Conservation (phyloP, 768 basidiomycete species). For the Collybia mongolica region DNA sequence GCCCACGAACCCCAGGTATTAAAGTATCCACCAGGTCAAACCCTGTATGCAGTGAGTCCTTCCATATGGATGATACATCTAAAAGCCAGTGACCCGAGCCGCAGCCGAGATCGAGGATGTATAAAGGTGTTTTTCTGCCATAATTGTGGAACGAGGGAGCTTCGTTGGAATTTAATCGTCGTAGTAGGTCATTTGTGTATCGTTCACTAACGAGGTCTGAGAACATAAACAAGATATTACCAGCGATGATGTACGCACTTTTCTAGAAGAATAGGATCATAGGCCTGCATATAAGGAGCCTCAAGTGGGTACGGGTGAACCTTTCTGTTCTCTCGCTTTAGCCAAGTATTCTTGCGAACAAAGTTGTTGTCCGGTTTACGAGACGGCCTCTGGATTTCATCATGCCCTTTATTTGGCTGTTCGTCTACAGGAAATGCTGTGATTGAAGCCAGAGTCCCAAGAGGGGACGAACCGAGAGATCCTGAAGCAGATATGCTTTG, state of each 20-base stretch:
- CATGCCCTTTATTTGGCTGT: background rate
- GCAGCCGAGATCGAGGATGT: constrained; percentile 75
- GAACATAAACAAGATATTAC: constrained; percentile 2
- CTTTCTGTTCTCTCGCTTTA: constrained; percentile 43
- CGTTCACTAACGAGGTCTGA: constrained; percentile 48
- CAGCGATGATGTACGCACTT: constrained; percentile 42
- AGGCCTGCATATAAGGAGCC: constrained; percentile 67
- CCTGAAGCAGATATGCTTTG: constrained; percentile 2
- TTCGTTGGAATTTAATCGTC: constrained; percentile 48
- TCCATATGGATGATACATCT: constrained; percentile 65
- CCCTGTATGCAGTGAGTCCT: constrained; percentile 54
- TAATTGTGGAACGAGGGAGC: constrained; percentile 64
- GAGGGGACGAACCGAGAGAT: background rate
- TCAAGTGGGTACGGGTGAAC: constrained; percentile 51
- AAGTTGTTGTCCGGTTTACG: constrained; percentile 15
- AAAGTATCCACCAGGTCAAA: constrained; percentile 61
- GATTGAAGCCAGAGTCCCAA: background rate
- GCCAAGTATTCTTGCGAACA: constrained; percentile 35
- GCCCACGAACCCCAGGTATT: constrained; percentile 32
- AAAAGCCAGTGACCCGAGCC: constrained; percentile 70
- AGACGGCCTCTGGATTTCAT: background rate
- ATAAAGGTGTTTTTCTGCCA: constrained; percentile 43
- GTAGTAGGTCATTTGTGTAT: constrained; percentile 52
- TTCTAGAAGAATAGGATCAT: constrained; percentile 53
- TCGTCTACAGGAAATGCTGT: background rate